Base-by-base conservation (phyloP, 805 yeast genomes). In the Kregervanrija fluxuum region DNA sequence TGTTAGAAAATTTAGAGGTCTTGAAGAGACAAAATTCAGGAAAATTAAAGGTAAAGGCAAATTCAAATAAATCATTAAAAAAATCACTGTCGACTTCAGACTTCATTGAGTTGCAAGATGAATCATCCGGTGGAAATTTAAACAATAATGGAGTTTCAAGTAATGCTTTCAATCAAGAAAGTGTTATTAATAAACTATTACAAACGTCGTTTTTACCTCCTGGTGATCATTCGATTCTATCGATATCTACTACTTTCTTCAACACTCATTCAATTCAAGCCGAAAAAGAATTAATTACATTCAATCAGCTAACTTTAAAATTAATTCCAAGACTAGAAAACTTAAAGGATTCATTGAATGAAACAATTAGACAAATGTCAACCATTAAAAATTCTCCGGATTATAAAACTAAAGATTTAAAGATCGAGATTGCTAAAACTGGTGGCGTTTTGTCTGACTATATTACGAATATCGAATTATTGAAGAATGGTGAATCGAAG, bases 351-450 rank as follows among this genome's bases (percentile, higher is more conserved):
- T 77, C 75, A 53, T 58, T 77, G 44, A 67, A 74, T 46, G 71
- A 72, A 42, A 74, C 77, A 40, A 73, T 77, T 42, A 75, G 74
- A 52, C 81, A 77, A 53, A 74, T 77, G 48, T 68, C 70, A 43
- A 69, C 74, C 44, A 60, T 82, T 40, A 81, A 77, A 51, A 52
- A 52, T 22, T 56, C 61, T 6, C 61, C 66, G 2, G 87, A 82
- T 59, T 82, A 80, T 63, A 80, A 78, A 50, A 56, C 60, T 4
- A 74, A 76, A 39, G 76, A 75, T 52, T 68, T 82, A 45, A 74
- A 72, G 45, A 71, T 68, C 47, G 87, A 82, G 52, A 73, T 82
- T 33, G 79, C 82, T 44, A 69, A 73, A 42, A 80, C 86, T 2
- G 86, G 86, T 6, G 75, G 75, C 42, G 57, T 75, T 13, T 59